Percentiles rank a stretch among this genome's conserved stretches.
These are phyloP conservation scores for Meripilus lineatus DNA, from an alignment of 1,284 basidiomycete genomes.

Conservation along the genomic window DNA sequence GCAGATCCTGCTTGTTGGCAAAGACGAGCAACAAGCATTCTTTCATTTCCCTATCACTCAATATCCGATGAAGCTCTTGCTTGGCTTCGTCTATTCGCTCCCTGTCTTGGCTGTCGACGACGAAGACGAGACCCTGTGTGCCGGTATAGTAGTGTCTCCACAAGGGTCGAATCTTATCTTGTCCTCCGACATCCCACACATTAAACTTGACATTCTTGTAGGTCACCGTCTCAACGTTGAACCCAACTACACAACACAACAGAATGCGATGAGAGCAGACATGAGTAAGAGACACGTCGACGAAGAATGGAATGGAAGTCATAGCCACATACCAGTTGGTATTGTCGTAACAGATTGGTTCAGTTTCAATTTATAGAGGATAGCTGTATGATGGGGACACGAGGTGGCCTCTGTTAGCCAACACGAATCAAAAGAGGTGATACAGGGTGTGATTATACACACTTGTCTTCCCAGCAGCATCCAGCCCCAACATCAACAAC, in stretches of 20 bases:
- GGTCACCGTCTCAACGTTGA: constrained; percentile 99
- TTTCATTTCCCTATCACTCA: constrained; percentile 98
- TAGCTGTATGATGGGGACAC: constrained; percentile 44
- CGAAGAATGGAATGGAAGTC: constrained; percentile 2
- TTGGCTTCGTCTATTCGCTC: constrained; percentile 97
- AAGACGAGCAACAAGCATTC: constrained; percentile 96
- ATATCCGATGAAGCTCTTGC: constrained; percentile 93
- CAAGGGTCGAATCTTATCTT: constrained; percentile 97
- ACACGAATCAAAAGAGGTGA: neutral
- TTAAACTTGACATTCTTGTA: constrained; percentile 99
- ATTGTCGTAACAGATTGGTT: constrained; percentile 99
- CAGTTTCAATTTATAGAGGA: constrained; percentile 99
- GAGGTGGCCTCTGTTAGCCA: neutral
- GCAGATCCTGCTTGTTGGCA: constrained; percentile 99
- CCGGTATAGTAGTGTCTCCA: constrained; percentile 99
- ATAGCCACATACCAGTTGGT: constrained; percentile 85
- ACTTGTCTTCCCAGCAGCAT: constrained; percentile 97
- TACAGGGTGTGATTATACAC: constrained; percentile 25
- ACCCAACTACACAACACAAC: constrained; percentile 60
- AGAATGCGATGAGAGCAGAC: neutral
- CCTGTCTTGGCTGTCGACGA: constrained; percentile 87
- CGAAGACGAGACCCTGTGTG: constrained; percentile 98
- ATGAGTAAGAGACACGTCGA: constrained; percentile 8
- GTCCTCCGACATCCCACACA: constrained; percentile 99
- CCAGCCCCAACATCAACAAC: constrained; percentile 85